Evolutionary conservation across 805 yeast genomes (phyloP), one percentile per base, ranked within the genome.

Genomic region (Kuraishia ogatae): DNA sequence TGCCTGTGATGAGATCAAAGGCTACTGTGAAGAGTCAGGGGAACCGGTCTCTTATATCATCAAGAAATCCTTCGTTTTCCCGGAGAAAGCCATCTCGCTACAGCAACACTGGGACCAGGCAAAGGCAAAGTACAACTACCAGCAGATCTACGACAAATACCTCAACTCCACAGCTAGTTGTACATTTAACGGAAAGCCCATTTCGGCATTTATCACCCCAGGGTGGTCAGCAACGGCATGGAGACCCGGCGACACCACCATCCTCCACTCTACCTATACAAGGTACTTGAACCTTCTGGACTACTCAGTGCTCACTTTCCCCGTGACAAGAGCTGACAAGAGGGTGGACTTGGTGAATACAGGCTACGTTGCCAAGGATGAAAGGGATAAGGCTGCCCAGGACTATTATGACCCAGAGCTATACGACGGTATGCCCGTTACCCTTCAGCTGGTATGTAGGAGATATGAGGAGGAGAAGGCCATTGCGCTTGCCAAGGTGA

Each of bases 191-290:
- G 75, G 73, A 51, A 77, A 76, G 55, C 84, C 83, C 64, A 67
- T 85, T 29, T 90, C 85, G 61, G 81, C 78, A 60, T 74, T 86
- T 56, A 65, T 87, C 50, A 74, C 82, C 51, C 91, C 92, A 53
- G 74, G 82, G 6, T 82, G 83, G 66, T 77, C 76, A 54, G 82
- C 82, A 55, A 85, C 83, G 49, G 89, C 92, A 17, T 43, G 2
- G 47, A 39, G 19, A 49, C 85, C 89, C 48, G 73, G 75, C 53
- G 83, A 84, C 4, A 81, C 78, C 53, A 75, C 75, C 22, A 72
- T 81, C 10, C 78, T 78, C 62, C 84, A 84, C 67, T 86, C 90
- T 89, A 84, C 89, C 1, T 87, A 86, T 72, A 84, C 90, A 2
- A 71, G 85, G 2, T 72, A 84, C 60, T 86, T 83, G 82, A 86